These are phyloP conservation scores for Tylopilus rubrobrunneus DNA, from an alignment of 768 basidiomycete genomes.

Conservation along the genomic window DNA sequence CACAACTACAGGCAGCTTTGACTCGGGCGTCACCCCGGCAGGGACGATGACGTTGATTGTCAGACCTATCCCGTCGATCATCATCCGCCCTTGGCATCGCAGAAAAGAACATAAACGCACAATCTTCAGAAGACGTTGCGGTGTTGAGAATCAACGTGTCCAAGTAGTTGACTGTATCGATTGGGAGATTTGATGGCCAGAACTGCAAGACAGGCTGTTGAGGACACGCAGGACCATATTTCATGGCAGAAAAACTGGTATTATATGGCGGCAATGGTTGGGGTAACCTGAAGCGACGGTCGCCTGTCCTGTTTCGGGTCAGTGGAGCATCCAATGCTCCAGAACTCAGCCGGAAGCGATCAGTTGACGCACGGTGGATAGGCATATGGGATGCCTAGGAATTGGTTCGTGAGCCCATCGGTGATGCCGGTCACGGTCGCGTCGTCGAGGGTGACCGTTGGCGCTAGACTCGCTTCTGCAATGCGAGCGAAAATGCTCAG, in stretches of 20 bases:
- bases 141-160: conserved; percentile 26
- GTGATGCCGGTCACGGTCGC: no score
- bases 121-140: conserved; percentile 43
- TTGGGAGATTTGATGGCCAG: conserved; percentile 13
- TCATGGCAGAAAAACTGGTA: not conserved
- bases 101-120: conserved; percentile 30
- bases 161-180: conserved; percentile 17
- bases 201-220: not conserved
- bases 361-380: no score
- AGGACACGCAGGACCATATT: conserved; percentile 8
- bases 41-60: conserved; percentile 53
- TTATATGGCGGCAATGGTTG: conserved; percentile 5
- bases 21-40: conserved; percentile 32
- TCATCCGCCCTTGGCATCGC: no score
- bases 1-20: conserved; percentile 51
- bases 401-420: no score
- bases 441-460: no score
- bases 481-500: no score
- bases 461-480: no score
- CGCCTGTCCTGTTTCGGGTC: conserved; percentile 24
- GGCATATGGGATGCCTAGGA: no score
- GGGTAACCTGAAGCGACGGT: conserved; percentile 33
- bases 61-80: conserved; percentile 32
- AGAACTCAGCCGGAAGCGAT: no score
- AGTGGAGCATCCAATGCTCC: not conserved